phyloP scores from a whole-genome alignment of 1,284 basidiomycete genomes.

The Trametes polyzona region DNA sequence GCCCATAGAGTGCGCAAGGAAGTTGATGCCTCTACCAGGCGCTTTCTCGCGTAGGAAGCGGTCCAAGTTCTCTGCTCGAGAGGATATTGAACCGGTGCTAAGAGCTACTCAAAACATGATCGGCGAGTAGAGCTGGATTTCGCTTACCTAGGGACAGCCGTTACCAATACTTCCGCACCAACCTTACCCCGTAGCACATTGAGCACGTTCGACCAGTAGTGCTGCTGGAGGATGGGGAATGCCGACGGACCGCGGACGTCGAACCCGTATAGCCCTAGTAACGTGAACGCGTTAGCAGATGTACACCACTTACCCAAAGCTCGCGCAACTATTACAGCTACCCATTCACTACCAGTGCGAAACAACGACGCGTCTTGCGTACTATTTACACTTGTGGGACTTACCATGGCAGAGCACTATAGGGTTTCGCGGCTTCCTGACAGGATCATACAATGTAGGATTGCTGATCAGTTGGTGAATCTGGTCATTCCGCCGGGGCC shows the following conservation, averaged over 20 bases:
- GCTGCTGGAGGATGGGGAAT: slow-evolving; percentile 82
- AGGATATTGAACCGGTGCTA: slow-evolving; percentile 91
- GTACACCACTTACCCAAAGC: background rate
- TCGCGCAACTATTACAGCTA: too few relatives aligned
- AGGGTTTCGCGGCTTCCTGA: slow-evolving; percentile 83
- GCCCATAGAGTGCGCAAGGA: slow-evolving; percentile 97
- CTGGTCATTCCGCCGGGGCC: slow-evolving; percentile 42
- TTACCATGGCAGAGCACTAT: slow-evolving; percentile 95
- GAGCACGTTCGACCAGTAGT: slow-evolving; percentile 95
- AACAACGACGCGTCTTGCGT: too few relatives aligned
- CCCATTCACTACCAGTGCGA: too few relatives aligned
- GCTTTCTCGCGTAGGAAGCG: slow-evolving; percentile 72
- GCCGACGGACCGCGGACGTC: slow-evolving; percentile 81
- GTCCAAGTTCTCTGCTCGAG: slow-evolving; percentile 83
- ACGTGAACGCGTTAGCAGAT: slow-evolving; percentile 13
- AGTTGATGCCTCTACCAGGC: slow-evolving; percentile 80
- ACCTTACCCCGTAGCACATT: slow-evolving; percentile 82
- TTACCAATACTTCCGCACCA: slow-evolving; percentile 94
- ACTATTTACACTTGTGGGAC: slow-evolving; percentile 31
- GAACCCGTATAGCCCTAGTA: slow-evolving; percentile 90
- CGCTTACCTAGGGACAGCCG: slow-evolving; percentile 88
- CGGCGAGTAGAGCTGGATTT: background rate
- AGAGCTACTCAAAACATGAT: background rate
- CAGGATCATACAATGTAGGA: slow-evolving; percentile 73
- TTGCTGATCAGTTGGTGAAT: slow-evolving; percentile 79